Evolutionary conservation across 257 asterid genomes (phyloP).

Genomic region (Petunia secreta): DNA sequence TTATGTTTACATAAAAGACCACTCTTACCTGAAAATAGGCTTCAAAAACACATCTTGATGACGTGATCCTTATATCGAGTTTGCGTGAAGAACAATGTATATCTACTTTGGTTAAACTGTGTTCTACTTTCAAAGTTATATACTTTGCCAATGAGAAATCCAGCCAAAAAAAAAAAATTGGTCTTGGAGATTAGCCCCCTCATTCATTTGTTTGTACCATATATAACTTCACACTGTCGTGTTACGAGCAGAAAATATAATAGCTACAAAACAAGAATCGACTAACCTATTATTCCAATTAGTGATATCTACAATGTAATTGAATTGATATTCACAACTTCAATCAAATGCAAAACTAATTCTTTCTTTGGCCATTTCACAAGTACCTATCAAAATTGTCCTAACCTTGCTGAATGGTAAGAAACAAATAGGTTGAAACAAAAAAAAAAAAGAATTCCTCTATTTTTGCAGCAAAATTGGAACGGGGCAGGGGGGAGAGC

Average conservation of each 20-base stretch:
- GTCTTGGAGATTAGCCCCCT: too few relatives aligned
- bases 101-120: too few relatives aligned
- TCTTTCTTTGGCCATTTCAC: conserved; percentile 24
- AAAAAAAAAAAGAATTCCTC: conserved; percentile 40
- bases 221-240: not conserved
- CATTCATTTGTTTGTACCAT: not conserved
- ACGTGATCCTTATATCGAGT: too few relatives aligned
- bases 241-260: conserved; percentile 3
- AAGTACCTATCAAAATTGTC: conserved; percentile 34
- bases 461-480: conserved; percentile 34
- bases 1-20: too few relatives aligned
- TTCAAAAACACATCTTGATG: too few relatives aligned
- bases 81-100: too few relatives aligned
- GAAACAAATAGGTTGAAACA: conserved; percentile 18
- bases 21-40: too few relatives aligned
- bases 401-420: conserved; percentile 29
- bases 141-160: too few relatives aligned
- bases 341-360: conserved; percentile 18
- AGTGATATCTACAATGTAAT: conserved; percentile 30
- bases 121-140: too few relatives aligned
- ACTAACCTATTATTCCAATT: conserved; percentile 21
- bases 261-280: not conserved
- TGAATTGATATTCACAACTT: conserved; percentile 31
- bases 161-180: too few relatives aligned
- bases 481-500: not conserved